Percentiles rank a stretch among this genome's conserved stretches.
Evolutionary conservation across 2,329 filamentous ascomycete genomes (phyloP).

Genomic region (Zelopaecilomyces penicillatus): DNA sequence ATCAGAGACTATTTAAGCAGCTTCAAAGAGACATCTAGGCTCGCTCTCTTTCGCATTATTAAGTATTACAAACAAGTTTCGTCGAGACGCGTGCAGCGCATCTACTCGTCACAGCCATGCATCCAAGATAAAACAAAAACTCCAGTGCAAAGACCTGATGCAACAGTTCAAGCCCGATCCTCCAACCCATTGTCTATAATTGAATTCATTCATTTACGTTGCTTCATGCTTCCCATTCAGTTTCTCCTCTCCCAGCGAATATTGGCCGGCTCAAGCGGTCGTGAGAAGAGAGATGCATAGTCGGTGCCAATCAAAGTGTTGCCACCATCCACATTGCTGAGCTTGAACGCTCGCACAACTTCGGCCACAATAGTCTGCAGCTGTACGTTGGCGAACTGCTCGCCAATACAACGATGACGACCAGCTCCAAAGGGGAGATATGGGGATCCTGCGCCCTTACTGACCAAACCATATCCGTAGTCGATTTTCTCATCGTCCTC

Average conservation of each 20-base stretch:
- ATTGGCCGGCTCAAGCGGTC: slow-evolving; percentile 60
- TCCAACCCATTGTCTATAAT: not conserved
- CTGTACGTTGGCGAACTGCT: slow-evolving; percentile 93
- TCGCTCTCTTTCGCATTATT: no score
- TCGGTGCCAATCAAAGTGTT: slow-evolving; percentile 60
- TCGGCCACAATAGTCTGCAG: slow-evolving; percentile 76
- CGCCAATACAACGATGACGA: slow-evolving; percentile 88
- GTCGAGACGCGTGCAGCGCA: no score
- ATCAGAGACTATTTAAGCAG: no score
- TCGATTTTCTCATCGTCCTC: slow-evolving; percentile 73
- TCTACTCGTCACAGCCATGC: no score
- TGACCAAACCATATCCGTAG: slow-evolving; percentile 88
- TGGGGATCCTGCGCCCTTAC: slow-evolving; percentile 80
- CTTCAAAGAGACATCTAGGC: no score
- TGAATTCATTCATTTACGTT: not conserved
- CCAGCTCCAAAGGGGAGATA: slow-evolving; percentile 94
- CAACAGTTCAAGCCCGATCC: no score
- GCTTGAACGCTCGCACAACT: slow-evolving; percentile 70
- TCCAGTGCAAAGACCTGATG: no score
- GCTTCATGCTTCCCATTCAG: slow-evolving; percentile 30
- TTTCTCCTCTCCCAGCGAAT: slow-evolving; percentile 69
- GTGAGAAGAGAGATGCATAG: slow-evolving; percentile 64
- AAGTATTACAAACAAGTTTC: no score
- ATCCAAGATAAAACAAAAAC: no score
- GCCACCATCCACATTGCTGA: slow-evolving; percentile 66